Evolutionary conservation across 768 basidiomycete species (phyloP), one percentile per base, ranked within the genome.

Genomic region (Tricholoma hemisulphureum): DNA sequence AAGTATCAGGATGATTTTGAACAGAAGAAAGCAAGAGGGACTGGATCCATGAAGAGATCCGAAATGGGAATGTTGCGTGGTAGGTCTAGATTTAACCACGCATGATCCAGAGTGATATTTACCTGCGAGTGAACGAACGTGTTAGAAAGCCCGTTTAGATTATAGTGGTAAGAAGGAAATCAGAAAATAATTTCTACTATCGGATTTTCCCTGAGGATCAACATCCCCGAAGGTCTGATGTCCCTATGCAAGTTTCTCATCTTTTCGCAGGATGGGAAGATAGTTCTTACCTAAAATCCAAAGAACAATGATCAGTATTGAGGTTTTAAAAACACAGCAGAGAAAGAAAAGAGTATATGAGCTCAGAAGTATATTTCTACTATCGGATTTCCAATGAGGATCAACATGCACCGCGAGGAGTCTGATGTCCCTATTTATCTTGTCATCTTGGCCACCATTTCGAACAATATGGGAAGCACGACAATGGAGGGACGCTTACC

Each of bases 221-320:
- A 69, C 83, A 85, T 77, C 56, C 82, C 75, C 74, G 68, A 71
- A 77, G 77, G 81, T 85, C 82, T 84, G 84, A 80, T 85, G 83
- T 84, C 83, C 83, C 83, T 84, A 84, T 79, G 61, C 70, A 70
- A 57, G 48, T 65, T 75, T 79, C 61, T 76, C 80, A 79, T 81
- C 80, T 64, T 58, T 34, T 43, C 56, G 21, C 57, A 34, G 24
- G 51, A 53, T 55, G 29, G 61, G 21, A n/a, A 34, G 60, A 21
- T 6, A 20, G 26, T 43, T 43, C 53, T 54, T 18, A 54, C 53
- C 53, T 54, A 43, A 6, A 39, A 34, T 5, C 1, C 2, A 31
- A 43, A 49, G 29, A 60, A 51, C 49, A 48, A 37, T 43, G 28
- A 32, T 68, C 51, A 71, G 70, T 54, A 37, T 20, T 6, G 39